Evolutionary conservation across 2,329 filamentous ascomycete genomes (phyloP), one percentile per base, ranked within the genome.

Genomic region (Microdochium paspali): DNA sequence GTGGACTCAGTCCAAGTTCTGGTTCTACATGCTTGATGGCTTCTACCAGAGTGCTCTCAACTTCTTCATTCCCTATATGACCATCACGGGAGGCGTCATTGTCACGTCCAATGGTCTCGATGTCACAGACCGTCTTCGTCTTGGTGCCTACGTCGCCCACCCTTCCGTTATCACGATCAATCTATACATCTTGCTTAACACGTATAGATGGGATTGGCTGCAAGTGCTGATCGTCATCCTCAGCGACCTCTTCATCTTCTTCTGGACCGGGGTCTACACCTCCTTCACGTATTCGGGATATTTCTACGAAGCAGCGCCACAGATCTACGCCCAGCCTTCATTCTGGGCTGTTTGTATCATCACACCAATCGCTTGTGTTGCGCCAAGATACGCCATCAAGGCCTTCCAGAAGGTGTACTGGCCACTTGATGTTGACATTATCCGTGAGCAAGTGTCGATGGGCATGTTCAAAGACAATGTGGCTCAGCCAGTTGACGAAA

Each of bases 191-290:
- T 73, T 98, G 54, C 82, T 97, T 70, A 98, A 98, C 68, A 94
- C 87, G 1, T 97, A 95, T 66, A 82, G 91, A 51, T 98, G 93
- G 93, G 93, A 98, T 65, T 98, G 91, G 91, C 74, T 98, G 58
- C 94, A 94, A 68, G 67, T 90, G 21, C 71, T 95, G 50, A 84
- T 96, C 52, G 85, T 94, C 46, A 68, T 69, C 23, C 77, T 97
- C 64, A 95, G 90, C 67, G 85, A 86, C 52, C 64, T 97, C 25
- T 79, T 96, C 58, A 80, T 97, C 60, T 98, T 90, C 74, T 85
- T 95, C 70, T 97, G 93, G 90, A 96, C 93, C 5, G 93, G 90
- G 25, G 77, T 95, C 31, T 98, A 94, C 68, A 77, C 77, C 0
- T 65, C 74, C 3, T 69, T 70, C 32, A 71, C 67, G 5, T 72